phyloP scores from a whole-genome alignment of 169 alveolate species.

The Plasmodium vivax region DNA sequence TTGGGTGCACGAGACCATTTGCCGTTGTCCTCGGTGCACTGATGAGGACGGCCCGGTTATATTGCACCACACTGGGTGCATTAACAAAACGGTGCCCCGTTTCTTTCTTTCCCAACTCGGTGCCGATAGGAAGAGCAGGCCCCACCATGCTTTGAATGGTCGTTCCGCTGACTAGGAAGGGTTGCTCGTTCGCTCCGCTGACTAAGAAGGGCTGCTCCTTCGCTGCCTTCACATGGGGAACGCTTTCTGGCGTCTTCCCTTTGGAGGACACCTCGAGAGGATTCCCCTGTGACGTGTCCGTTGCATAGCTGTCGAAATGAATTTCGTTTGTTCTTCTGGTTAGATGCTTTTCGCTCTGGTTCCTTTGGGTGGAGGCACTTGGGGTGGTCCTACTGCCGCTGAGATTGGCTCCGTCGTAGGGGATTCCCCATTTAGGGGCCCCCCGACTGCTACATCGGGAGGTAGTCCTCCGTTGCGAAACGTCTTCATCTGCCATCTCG shows the following conservation, averaged over 20 bases:
- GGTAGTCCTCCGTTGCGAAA: not conserved
- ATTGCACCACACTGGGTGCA: not conserved
- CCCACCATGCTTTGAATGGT: not conserved
- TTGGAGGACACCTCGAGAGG: not conserved
- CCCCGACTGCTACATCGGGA: not conserved
- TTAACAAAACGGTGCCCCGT: not conserved
- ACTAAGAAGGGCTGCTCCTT: not conserved
- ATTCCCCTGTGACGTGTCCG: slow-evolving; percentile 1
- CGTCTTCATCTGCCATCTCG: not conserved
- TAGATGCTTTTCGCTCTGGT: not conserved
- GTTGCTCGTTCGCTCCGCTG: not conserved
- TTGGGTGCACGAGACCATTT: not conserved
- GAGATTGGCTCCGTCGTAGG: not conserved
- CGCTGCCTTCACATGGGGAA: not conserved
- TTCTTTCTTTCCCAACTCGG: not conserved
- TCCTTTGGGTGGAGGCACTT: not conserved
- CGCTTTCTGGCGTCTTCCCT: not conserved
- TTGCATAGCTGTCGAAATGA: not conserved
- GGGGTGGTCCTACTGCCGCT: not conserved
- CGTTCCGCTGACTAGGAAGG: not conserved
- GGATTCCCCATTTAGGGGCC: not conserved
- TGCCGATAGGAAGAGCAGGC: not conserved
- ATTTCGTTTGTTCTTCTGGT: not conserved
- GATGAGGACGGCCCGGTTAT: not conserved
- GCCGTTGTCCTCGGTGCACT: not conserved